Evolutionary conservation across 208 protist genomes (phyloP), one percentile per base, ranked within the genome.

Genomic region (Acanthamoeba divionensis): DNA sequence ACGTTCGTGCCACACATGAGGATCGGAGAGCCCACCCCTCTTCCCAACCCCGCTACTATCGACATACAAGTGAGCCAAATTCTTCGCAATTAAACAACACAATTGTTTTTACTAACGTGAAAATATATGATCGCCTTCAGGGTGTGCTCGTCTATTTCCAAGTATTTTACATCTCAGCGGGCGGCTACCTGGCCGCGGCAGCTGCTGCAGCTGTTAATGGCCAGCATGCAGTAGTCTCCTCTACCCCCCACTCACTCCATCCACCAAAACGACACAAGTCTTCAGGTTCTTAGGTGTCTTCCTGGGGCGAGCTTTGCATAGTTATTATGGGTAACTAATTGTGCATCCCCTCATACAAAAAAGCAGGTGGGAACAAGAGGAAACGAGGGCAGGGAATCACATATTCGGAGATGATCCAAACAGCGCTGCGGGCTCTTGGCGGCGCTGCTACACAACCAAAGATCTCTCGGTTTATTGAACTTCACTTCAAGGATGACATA

Each of bases 401-500:
- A 7, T 82, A 60, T n/a, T 82, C 71, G 47, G 44, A 82, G 71
- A 82, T 82, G 71, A 82, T 82, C 18, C 71, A 82, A n/a, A 82
- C 71, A 26, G 71, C 71, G 9, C 47, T 82, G 26, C 71, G 47
- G 10, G 71, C 36, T 24, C 36, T 82, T 4, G 71, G 71, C 47
- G 71, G 71, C 13, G 36, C 71, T 33, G 71, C 71, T 21, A 82
- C 71, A 6, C 71, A 82, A 24, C 71, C 71, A 7, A 57, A 60
- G 36, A 82, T 82, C 47, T 38, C 71, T 12, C 36, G 47, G 12
- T 82, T 62, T 48, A 82, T 82, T 24, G 26, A 82, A 24, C 26
- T 62, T 10, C 44, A 57, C 47, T 82, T 26, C 47, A 60, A 82
- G 38, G 71, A 82, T 24, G 71, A 82, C 44, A 82, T 82, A 24